Evolutionary conservation across 495 filamentous ascomycete genomes (phyloP).

Genomic region (Hyaloscypha bicolor): DNA sequence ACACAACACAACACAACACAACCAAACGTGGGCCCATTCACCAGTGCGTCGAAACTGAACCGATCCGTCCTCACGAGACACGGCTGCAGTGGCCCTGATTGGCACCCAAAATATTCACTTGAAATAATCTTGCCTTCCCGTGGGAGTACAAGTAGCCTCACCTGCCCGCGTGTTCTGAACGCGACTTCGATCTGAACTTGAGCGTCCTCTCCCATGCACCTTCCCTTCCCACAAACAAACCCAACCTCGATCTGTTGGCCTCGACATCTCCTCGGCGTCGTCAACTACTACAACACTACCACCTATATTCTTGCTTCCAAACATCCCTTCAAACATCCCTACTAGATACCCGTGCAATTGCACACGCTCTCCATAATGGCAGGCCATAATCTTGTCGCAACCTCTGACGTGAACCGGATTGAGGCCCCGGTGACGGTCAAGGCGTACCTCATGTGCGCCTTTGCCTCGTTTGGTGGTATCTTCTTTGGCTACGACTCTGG

Average conservation of each 20-base stretch:
- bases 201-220: neutral
- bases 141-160: neutral
- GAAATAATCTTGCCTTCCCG: neutral
- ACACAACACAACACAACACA: too few relatives aligned
- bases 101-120: neutral
- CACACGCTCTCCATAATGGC: conserved; percentile 21
- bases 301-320: neutral
- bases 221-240: neutral
- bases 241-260: neutral
- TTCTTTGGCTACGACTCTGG: conserved; percentile 70
- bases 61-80: too few relatives aligned
- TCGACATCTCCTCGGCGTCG: neutral
- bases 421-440: conserved; percentile 67
- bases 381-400: conserved; percentile 13
- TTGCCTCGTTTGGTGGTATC: conserved; percentile 86
- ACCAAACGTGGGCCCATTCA: too few relatives aligned
- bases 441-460: conserved; percentile 61
- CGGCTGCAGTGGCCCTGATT: too few relatives aligned
- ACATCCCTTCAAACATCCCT: neutral
- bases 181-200: neutral
- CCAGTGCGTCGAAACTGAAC: too few relatives aligned
- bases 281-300: neutral
- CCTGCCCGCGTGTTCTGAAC: neutral
- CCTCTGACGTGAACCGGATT: conserved; percentile 52
- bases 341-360: conserved; percentile 16